Base-by-base conservation (phyloP, 768 basidiomycete genomes). In the Glaciozyma martinii region DNA sequence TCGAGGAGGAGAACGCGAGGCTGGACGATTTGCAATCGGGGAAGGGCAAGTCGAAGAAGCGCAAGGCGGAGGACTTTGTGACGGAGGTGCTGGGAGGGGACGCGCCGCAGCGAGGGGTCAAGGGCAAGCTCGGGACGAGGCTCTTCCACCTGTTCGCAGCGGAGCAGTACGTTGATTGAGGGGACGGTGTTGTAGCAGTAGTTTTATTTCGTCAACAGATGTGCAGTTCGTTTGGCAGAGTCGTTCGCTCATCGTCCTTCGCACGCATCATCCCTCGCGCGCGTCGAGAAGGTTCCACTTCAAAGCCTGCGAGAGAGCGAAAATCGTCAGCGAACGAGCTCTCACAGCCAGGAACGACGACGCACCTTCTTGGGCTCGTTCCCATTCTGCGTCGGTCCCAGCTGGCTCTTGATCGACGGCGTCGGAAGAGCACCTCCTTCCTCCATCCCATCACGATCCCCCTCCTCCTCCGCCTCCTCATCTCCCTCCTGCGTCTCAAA, bases 11-110 rank as follows among this genome's bases (percentile, higher is more conserved):
- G 62, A 62, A 65, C 27, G 12, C 3, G 25, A 21, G 5, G 46
- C 23, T 61, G 9, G 65, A 63, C 15, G 19, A 5, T 10, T 53
- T 29, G 25, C 60, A 55, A 6, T 3, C 21, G 32, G 56, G 44
- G 21, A 33, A 21, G 40, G 58, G 47, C 6, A 23, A 43, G 58
- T 21, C 21, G 27, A 70, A 70, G 65, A 55, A n/a, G 65, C 60
- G 68, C 59, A 61, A 56, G 52, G 44, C 18, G 3, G 61, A 70
- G 30, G 68, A 70, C 40, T 70, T 60, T 55, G 68, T 70, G 12
- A 13, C 49, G 3, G 52, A 52, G 23, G 46, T 59, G 40, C 18
- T 66, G 16, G 58, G 30, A 30, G 63, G 49, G 5, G 60, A 53
- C 13, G 53, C 15, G 9, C 40, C 60, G 16, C 43, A 62, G 57